Conservation (phyloP, 176 grass and related monocot genomes). For the Eleusine coracana region DNA sequence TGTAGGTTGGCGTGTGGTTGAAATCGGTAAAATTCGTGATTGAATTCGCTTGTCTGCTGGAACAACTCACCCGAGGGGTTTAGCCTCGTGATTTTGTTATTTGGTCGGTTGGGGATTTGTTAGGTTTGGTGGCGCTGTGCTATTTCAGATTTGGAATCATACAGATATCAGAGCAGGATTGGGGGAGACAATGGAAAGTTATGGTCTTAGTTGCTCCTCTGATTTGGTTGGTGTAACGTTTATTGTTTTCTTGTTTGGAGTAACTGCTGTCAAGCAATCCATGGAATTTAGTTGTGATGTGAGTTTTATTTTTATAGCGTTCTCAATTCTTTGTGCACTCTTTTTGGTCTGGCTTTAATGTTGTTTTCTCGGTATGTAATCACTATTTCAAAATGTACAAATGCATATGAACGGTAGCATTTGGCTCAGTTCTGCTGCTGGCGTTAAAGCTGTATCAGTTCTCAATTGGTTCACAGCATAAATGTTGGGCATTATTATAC, state of each 20-base stretch:
- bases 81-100: not conserved
- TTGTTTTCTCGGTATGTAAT: not conserved
- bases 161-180: not conserved
- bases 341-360: not conserved
- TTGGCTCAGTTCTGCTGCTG: not conserved
- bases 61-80: not conserved
- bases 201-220: not conserved
- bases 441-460: conserved; percentile 16
- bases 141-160: not conserved
- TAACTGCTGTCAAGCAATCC: not conserved
- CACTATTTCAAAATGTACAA: not conserved
- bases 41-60: conserved; percentile 2
- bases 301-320: not conserved
- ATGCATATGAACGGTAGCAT: not conserved
- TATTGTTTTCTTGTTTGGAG: not conserved
- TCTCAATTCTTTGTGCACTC: not conserved
- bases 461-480: not conserved
- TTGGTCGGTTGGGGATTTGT: not conserved
- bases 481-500: not conserved
- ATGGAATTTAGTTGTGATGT: conserved; percentile 1
- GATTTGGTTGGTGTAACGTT: not conserved
- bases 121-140: not conserved
- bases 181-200: not conserved
- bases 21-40: not conserved
- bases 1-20: not conserved